Percentiles rank a stretch among this genome's conserved stretches.
phyloP scores from a whole-genome alignment of 345 rosid genomes.

The Boechera divaricarpa region DNA sequence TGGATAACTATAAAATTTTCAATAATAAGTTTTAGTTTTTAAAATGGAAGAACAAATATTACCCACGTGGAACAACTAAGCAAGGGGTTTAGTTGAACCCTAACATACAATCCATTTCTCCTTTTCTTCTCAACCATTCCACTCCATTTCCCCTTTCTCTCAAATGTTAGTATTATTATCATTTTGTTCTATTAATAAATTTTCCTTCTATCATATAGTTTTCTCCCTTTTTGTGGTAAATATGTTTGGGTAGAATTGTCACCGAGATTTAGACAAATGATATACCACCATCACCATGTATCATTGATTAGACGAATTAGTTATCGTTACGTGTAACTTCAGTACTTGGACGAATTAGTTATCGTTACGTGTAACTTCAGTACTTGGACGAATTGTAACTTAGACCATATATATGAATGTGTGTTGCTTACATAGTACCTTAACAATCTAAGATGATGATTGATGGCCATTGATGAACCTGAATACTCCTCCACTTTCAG shows the following conservation, averaged over 20 bases:
- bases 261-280: not conserved
- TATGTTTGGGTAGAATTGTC: not conserved
- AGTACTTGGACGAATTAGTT: too few species aligned
- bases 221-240: not conserved
- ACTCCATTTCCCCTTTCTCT: not conserved
- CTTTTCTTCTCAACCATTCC: slow-evolving; percentile 5
- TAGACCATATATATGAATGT: too few species aligned
- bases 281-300: too few species aligned
- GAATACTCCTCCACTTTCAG: not conserved
- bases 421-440: too few species aligned
- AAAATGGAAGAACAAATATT: not conserved
- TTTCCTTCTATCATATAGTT: not conserved
- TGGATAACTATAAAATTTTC: not conserved
- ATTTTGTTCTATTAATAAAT: not conserved
- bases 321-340: too few species aligned
- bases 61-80: not conserved
- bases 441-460: not conserved
- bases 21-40: not conserved
- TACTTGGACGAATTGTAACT: too few species aligned
- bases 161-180: not conserved
- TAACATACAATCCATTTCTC: not conserved
- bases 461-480: not conserved
- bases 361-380: too few species aligned
- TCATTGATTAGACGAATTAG: too few species aligned
- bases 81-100: slow-evolving; percentile 15